Conservation (phyloP, 2,329 filamentous ascomycete genomes). For the Exserohilum turcica region DNA sequence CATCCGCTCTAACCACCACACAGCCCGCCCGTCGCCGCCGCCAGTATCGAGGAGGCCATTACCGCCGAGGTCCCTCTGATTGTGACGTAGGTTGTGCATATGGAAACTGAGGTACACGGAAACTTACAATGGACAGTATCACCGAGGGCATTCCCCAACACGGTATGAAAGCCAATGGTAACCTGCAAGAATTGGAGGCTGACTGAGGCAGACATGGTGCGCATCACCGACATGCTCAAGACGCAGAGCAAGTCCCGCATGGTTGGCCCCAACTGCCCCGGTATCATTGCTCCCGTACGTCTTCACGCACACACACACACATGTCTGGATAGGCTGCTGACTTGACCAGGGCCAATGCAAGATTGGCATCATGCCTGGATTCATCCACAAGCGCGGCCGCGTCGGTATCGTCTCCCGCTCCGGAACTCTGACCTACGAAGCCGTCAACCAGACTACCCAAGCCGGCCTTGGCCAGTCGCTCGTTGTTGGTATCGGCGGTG, state of each 20-base stretch:
- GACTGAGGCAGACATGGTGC: slow-evolving; percentile 81
- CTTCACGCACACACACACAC: slow-evolving; percentile 9
- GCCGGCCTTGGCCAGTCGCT: slow-evolving; percentile 96
- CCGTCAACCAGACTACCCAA: slow-evolving; percentile 99
- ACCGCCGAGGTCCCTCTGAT: slow-evolving; percentile 90
- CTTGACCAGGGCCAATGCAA: slow-evolving; percentile 85
- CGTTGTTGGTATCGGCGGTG: slow-evolving; percentile 96
- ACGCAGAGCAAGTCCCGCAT: slow-evolving; percentile 96
- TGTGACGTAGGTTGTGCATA: slow-evolving; percentile 68
- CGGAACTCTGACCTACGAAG: slow-evolving; percentile 98
- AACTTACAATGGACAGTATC: slow-evolving; percentile 61
- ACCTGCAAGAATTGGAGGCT: slow-evolving; percentile 12
- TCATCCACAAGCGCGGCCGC: slow-evolving; percentile 99
- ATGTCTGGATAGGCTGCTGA: slow-evolving; percentile 20
- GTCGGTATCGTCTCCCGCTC: slow-evolving; percentile 98
- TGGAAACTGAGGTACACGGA: slow-evolving; percentile 12
- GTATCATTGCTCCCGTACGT: slow-evolving; percentile 80
- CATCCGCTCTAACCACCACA: slow-evolving; percentile 34
- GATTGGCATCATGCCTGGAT: slow-evolving; percentile 99
- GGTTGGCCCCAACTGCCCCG: slow-evolving; percentile 97
- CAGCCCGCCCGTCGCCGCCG: slow-evolving; percentile 87
- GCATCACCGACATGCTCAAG: slow-evolving; percentile 97
- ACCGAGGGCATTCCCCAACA: slow-evolving; percentile 98
- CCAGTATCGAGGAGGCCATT: slow-evolving; percentile 96
- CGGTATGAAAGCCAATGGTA: slow-evolving; percentile 61